A percentile compares a stretch with the other conserved stretches of the same genome.
These are phyloP conservation scores for Cytospora schulzeri DNA, from an alignment of 2,329 filamentous ascomycete genomes.

Conservation along the genomic window DNA sequence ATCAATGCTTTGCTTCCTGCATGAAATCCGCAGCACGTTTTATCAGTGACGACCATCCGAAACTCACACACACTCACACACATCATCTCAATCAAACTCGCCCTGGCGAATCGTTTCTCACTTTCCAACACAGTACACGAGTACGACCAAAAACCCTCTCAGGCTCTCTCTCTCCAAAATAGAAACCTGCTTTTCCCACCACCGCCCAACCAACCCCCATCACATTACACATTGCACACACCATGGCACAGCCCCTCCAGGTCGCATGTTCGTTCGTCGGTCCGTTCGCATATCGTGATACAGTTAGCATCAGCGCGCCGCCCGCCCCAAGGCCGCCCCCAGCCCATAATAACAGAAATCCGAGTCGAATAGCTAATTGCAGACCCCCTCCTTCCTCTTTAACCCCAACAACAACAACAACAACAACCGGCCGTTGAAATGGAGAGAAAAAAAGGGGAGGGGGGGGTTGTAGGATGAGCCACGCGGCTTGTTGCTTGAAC, in stretches of 20 bases:
- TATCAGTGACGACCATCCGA: background rate
- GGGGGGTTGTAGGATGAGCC: background rate
- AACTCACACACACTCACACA: background rate
- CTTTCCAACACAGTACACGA: background rate
- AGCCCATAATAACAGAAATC: background rate
- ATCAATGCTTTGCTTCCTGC: background rate
- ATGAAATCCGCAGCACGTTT: background rate
- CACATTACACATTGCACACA: slow-evolving; percentile 3
- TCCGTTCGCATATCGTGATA: background rate
- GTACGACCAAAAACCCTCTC: background rate
- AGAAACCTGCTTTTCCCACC: slow-evolving; percentile 10
- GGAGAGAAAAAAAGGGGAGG: no score
- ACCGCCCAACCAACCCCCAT: background rate
- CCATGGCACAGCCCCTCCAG: slow-evolving; percentile 8
- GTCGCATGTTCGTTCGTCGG: background rate
- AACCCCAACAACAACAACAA: background rate
- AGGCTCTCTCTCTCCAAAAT: background rate
- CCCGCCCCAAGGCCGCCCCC: no score
- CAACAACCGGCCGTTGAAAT: no score
- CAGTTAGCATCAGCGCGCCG: background rate
- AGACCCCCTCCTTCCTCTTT: background rate
- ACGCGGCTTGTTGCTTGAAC: background rate
- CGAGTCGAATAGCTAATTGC: background rate
- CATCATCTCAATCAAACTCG: background rate
- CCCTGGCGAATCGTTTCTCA: background rate